A percentile compares a stretch with the other conserved stretches of the same genome.
Conservation (phyloP, 768 basidiomycete genomes). For the Fomitopsis pulvina region DNA sequence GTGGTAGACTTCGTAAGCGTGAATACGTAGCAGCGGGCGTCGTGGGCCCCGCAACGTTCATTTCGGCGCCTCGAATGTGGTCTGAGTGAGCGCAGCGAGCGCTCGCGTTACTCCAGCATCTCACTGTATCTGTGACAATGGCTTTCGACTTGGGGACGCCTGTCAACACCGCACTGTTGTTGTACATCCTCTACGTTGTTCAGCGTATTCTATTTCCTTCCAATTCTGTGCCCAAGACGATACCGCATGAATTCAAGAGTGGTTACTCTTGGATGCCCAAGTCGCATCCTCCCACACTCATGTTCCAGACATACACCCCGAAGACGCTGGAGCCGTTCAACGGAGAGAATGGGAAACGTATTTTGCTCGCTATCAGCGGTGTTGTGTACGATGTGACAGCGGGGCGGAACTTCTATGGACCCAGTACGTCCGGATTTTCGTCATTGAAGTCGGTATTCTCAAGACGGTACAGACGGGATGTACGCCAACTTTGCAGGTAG, state of each 20-base stretch:
- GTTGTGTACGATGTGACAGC: conserved; percentile 90
- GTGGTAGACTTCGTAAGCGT: no score
- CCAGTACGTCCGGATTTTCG: conserved; percentile 48
- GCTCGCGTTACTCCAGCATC: neutral
- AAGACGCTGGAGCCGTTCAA: conserved; percentile 64
- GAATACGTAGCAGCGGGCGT: no score
- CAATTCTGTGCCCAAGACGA: conserved; percentile 37
- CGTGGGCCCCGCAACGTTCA: no score
- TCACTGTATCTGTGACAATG: conserved; percentile 13
- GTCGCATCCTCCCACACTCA: conserved; percentile 66
- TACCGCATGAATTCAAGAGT: conserved; percentile 68
- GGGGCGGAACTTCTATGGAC: conserved; percentile 91
- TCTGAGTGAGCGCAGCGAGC: neutral
- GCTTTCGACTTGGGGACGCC: conserved; percentile 56
- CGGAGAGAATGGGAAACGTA: conserved; percentile 59
- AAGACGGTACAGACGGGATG: conserved; percentile 64
- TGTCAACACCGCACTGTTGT: conserved; percentile 68
- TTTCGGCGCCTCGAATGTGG: no score
- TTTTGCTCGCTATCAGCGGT: conserved; percentile 81
- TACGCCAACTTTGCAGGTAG: conserved; percentile 97
- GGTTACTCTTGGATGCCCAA: conserved; percentile 93
- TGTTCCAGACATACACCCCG: conserved; percentile 77
- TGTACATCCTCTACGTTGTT: conserved; percentile 74
- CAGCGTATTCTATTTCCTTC: conserved; percentile 71
- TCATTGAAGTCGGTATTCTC: neutral